Conservation (phyloP, 225 moss, liverwort and hornwort species). For the Bryoerythrophyllum caledonicum region DNA sequence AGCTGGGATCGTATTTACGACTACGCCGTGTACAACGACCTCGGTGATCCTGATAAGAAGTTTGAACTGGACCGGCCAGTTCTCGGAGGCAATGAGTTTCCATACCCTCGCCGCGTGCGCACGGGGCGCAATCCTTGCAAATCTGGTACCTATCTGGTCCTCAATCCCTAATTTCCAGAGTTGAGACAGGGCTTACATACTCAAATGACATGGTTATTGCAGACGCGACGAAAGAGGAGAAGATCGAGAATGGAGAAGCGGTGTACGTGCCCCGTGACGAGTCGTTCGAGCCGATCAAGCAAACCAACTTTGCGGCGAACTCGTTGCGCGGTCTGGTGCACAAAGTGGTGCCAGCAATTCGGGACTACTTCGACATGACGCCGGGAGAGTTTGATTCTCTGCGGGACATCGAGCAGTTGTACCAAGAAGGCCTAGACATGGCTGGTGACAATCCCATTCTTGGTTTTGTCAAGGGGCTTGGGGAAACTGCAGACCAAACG, state of each 20-base stretch:
- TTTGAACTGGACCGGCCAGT: conserved; percentile 40
- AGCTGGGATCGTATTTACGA: conserved; percentile 77
- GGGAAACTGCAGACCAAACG: conserved; percentile 27
- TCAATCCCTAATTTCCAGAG: background rate
- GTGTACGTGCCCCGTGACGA: conserved; percentile 79
- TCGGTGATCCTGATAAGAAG: conserved; percentile 62
- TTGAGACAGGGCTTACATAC: background rate
- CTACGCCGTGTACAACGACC: conserved; percentile 74
- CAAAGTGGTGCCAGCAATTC: conserved; percentile 52
- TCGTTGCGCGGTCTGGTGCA: conserved; percentile 60
- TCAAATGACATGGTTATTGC: conserved; percentile 10
- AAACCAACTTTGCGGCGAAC: conserved; percentile 58
- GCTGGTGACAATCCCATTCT: conserved; percentile 19
- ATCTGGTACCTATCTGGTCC: conserved; percentile 36
- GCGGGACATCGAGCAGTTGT: conserved; percentile 59
- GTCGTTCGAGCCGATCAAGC: conserved; percentile 58
- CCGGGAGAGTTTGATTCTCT: conserved; percentile 58
- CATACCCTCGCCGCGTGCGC: conserved; percentile 84
- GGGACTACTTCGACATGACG: conserved; percentile 47
- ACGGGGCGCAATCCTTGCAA: conserved; percentile 69
- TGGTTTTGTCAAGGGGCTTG: conserved; percentile 30
- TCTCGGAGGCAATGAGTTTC: conserved; percentile 48
- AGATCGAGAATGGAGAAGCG: conserved; percentile 52
- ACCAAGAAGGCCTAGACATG: conserved; percentile 44
- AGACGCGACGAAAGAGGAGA: conserved; percentile 54